phyloP scores from a whole-genome alignment of 768 basidiomycete species.

The Melanogaster broomeanus region DNA sequence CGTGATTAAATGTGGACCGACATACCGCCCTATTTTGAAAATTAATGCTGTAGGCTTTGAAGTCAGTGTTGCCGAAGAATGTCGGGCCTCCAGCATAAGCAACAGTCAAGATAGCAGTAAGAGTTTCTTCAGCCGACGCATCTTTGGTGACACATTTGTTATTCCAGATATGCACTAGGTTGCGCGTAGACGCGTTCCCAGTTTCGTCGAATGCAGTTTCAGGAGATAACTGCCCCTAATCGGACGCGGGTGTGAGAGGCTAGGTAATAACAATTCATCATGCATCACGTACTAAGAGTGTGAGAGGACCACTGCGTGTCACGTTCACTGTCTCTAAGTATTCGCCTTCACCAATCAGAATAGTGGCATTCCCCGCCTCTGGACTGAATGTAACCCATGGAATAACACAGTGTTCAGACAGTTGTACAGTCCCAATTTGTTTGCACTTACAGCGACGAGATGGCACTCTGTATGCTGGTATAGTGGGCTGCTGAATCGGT shows the following conservation, averaged over 20 bases:
- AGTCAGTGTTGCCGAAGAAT: conserved; percentile 55
- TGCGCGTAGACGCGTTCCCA: conserved; percentile 41
- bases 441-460: conserved; percentile 54
- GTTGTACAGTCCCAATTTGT: not conserved
- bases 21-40: conserved; percentile 61
- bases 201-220: conserved; percentile 37
- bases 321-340: conserved; percentile 36
- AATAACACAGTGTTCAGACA: too few species aligned
- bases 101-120: conserved; percentile 57
- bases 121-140: conserved; percentile 46
- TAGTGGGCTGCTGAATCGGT: conserved; percentile 49
- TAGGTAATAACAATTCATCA: conserved; percentile 1
- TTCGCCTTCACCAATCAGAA: conserved; percentile 32
- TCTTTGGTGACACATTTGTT: conserved; percentile 42
- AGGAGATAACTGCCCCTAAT: conserved; percentile 46
- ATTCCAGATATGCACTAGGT: conserved; percentile 54
- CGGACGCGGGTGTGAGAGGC: not conserved
- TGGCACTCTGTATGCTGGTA: conserved; percentile 53
- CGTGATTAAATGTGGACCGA: not conserved
- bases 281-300: conserved; percentile 30
- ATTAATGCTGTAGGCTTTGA: conserved; percentile 65
- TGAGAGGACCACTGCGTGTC: conserved; percentile 30
- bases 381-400: conserved; percentile 33
- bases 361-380: conserved; percentile 26
- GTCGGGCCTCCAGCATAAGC: conserved; percentile 58